Percentiles rank a stretch among this genome's conserved stretches.
Evolutionary conservation across 1,139 yeast genomes (phyloP).

Genomic region (Neolecta irregularis): DNA sequence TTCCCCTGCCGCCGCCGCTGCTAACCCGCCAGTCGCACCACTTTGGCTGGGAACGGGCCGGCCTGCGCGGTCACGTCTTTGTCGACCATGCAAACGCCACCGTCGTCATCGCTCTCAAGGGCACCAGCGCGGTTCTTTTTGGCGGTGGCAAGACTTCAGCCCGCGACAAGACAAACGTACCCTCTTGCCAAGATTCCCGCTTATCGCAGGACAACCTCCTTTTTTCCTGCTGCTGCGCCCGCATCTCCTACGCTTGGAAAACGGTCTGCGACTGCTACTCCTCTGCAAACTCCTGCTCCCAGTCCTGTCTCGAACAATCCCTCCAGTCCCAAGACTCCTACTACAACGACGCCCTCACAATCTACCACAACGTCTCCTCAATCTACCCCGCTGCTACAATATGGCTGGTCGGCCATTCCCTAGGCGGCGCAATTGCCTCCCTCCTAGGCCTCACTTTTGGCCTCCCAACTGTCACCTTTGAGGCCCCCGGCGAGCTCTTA

Average conservation of each 20-base stretch:
- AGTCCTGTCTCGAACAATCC: constrained; percentile 69
- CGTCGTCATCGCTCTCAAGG: constrained; percentile 73
- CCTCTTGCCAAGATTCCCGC: background rate
- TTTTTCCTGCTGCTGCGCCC: constrained; percentile 92
- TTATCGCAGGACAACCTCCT: constrained; percentile 47
- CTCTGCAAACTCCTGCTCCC: constrained; percentile 75
- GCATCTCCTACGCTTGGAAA: constrained; percentile 78
- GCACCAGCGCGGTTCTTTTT: constrained; percentile 77
- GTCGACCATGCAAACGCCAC: constrained; percentile 47
- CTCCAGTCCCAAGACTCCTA: constrained; percentile 61
- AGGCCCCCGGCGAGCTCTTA: constrained; percentile 83
- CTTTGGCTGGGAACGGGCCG: constrained; percentile 79
- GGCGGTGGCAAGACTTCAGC: constrained; percentile 58
- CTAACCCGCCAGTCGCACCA: constrained; percentile 17
- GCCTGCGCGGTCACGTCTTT: constrained; percentile 83
- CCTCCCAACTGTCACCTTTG: constrained; percentile 74
- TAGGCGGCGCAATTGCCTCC: constrained; percentile 80
- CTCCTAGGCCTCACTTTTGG: constrained; percentile 82
- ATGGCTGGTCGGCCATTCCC: constrained; percentile 92
- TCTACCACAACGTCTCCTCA: constrained; percentile 54
- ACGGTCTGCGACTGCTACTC: constrained; percentile 92
- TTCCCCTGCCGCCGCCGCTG: constrained; percentile 7
- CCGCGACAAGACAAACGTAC: constrained; percentile 53
- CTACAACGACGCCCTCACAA: constrained; percentile 63
- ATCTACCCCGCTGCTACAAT: constrained; percentile 55